These are phyloP conservation scores for Telopea speciosissima DNA, from an alignment of 177 flowering plant genomes.

Conservation along the genomic window DNA sequence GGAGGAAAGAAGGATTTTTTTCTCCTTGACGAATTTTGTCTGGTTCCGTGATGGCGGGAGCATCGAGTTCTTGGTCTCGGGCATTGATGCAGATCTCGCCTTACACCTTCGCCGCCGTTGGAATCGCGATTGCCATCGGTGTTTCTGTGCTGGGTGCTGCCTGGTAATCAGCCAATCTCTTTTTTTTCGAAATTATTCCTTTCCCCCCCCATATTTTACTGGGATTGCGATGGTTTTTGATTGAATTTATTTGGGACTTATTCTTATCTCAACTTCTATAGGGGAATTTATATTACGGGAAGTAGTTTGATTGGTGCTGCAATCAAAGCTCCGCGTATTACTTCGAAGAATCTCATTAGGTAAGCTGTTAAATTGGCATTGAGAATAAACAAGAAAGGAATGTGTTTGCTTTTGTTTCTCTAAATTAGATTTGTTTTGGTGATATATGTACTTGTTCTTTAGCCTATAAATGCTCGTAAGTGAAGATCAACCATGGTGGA, in stretches of 20 bases:
- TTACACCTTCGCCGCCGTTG: neutral
- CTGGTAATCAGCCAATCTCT: neutral
- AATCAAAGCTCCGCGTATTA: slow-evolving; percentile 52
- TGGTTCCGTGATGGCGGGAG: no score
- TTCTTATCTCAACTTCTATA: neutral
- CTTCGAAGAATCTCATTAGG: slow-evolving; percentile 5
- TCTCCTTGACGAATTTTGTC: no score
- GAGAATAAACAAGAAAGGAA: no score
- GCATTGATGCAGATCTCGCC: slow-evolving; percentile 1
- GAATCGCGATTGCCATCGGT: neutral
- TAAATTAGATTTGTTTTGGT: neutral
- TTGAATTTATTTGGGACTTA: neutral
- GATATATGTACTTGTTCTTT: no score
- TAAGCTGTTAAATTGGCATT: neutral
- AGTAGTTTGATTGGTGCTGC: slow-evolving; percentile 55
- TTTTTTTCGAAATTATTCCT: neutral
- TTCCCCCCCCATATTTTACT: neutral
- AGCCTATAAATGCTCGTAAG: no score
- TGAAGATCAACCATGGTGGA: neutral
- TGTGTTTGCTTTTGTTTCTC: neutral
- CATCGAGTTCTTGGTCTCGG: no score
- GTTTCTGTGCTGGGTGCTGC: slow-evolving; percentile 3
- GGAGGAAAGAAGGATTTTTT: no score
- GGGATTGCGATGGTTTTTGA: neutral
- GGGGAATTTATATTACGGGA: slow-evolving; percentile 1